Conservation (phyloP, 2,329 filamentous ascomycete genomes). For the Colletotrichum cuscutae region DNA sequence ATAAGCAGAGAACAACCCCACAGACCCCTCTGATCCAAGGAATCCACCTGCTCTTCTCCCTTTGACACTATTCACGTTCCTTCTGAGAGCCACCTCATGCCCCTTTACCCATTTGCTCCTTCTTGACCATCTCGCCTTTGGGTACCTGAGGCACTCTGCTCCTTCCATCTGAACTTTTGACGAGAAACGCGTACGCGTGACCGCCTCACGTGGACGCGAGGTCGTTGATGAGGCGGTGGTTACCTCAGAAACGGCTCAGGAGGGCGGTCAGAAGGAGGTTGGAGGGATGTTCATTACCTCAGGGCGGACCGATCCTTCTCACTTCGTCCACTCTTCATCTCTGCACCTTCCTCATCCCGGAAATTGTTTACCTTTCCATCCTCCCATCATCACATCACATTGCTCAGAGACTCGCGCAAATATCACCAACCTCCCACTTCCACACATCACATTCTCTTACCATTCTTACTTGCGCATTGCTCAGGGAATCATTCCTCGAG, state of each 20-base stretch:
- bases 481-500: background rate
- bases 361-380: background rate
- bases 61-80: no score
- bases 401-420: background rate
- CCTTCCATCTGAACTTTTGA: background rate
- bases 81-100: no score
- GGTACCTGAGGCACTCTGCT: background rate
- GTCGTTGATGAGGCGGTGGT: no score
- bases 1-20: no score
- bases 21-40: no score
- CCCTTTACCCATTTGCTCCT: background rate
- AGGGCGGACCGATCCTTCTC: no score
- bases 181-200: background rate
- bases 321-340: no score
- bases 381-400: background rate
- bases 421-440: background rate
- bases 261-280: no score
- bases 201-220: no score
- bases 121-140: background rate
- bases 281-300: no score
- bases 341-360: background rate
- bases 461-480: background rate
- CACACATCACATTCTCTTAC: background rate
- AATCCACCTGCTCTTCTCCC: no score
- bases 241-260: no score